These are phyloP conservation scores for Scheffersomyces titani DNA, from an alignment of 1,139 yeast genomes.

Conservation along the genomic window DNA sequence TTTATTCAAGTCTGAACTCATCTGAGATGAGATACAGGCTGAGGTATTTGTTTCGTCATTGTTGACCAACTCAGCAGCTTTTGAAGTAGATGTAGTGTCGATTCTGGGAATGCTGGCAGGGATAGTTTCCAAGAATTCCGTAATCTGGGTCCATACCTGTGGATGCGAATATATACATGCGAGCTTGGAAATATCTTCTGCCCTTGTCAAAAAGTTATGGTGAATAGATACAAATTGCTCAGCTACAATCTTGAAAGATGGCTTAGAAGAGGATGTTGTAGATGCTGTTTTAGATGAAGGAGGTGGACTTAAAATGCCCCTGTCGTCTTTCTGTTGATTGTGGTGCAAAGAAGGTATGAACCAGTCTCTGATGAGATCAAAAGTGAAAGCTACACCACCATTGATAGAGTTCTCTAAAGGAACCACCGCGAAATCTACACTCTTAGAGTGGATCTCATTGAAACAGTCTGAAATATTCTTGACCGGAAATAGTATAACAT, in stretches of 20 bases:
- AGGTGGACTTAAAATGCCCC: background rate
- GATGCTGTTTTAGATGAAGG: background rate
- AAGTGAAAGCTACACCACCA: constrained; percentile 87
- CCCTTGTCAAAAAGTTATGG: constrained; percentile 68
- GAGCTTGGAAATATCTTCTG: constrained; percentile 44
- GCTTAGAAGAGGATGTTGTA: constrained; percentile 6
- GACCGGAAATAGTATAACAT: constrained; percentile 46
- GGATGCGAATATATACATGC: constrained; percentile 83
- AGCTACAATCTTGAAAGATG: constrained; percentile 56
- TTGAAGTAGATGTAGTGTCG: constrained; percentile 79
- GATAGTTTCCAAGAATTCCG: constrained; percentile 47
- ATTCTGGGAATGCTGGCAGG: constrained; percentile 43
- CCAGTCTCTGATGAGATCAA: constrained; percentile 78
- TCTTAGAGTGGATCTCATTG: constrained; percentile 42
- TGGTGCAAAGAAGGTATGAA: constrained; percentile 20
- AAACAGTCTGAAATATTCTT: constrained; percentile 66
- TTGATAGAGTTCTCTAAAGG: constrained; percentile 95
- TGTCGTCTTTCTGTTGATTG: background rate
- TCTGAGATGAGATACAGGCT: constrained; percentile 51
- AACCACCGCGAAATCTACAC: constrained; percentile 73
- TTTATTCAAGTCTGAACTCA: constrained; percentile 65
- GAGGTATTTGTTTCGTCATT: constrained; percentile 35
- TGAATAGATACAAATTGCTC: constrained; percentile 84
- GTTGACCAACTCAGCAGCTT: constrained; percentile 71
- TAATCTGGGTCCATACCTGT: constrained; percentile 96